A percentile compares a stretch with the other conserved stretches of the same genome.
Conservation (phyloP, 805 yeast species). For the Metschnikowia drakensbergensis region DNA sequence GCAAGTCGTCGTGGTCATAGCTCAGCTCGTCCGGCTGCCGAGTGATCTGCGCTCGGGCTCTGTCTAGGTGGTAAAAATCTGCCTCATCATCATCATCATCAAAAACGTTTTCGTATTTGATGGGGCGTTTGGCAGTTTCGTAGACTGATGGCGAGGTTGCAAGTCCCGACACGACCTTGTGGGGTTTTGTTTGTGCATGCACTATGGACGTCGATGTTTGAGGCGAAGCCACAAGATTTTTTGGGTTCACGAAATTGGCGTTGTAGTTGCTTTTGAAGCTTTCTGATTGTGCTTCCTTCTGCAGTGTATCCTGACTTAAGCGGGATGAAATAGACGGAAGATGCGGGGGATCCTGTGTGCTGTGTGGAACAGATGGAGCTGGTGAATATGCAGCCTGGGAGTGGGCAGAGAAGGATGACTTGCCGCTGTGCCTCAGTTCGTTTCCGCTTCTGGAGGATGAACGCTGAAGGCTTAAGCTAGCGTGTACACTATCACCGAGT, state of each 20-base stretch:
- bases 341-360: conserved; percentile 26
- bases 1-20: conserved; percentile 18
- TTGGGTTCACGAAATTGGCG: conserved; percentile 3
- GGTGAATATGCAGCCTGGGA: conserved; percentile 15
- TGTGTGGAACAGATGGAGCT: conserved; percentile 18
- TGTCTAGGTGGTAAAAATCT: conserved; percentile 10
- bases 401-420: conserved; percentile 12
- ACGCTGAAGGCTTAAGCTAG: conserved; percentile 41
- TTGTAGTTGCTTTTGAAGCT: background rate
- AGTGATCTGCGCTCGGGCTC: background rate
- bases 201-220: conserved; percentile 24
- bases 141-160: conserved; percentile 36
- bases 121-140: conserved; percentile 18
- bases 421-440: conserved; percentile 7
- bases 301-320: conserved; percentile 20
- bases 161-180: conserved; percentile 25
- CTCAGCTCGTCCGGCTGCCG: conserved; percentile 9
- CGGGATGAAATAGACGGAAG: conserved; percentile 34
- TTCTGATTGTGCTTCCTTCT: background rate
- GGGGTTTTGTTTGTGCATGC: conserved; percentile 18
- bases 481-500: conserved; percentile 51
- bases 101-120: conserved; percentile 39
- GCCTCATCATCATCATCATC: conserved; percentile 44
- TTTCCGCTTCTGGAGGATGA: conserved; percentile 8
- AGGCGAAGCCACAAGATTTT: conserved; percentile 18